Evolutionary conservation across 192 early-diverging fungal genomes (phyloP), one percentile per base, ranked within the genome.

Genomic region (Podila minutissima): DNA sequence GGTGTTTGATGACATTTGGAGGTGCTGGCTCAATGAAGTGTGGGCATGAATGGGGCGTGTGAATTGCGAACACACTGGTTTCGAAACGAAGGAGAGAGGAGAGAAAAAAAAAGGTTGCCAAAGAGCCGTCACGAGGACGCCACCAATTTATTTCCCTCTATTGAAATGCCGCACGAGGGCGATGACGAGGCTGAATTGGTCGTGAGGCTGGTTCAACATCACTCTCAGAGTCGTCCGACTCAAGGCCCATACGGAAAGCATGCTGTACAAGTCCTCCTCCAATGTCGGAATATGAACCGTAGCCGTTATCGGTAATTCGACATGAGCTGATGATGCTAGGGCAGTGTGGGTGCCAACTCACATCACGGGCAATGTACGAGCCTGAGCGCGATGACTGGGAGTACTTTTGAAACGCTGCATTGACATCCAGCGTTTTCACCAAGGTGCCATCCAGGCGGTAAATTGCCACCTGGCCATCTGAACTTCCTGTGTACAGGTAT

Each of bases 401-500:
- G 49, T 71, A 51, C 11, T 15, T 24, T n/a, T 74, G 64, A 32
- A 78, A 78, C 19, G 69, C 66, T 61, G 41, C 59, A 2, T 33
- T 51, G 1, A 76, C 63, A 53, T 83, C 76, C 31, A 84, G 32
- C 12, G 60, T 82, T 38, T 77, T 79, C 19, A 82, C 74, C 2
- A 66, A 53, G 1, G 74, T 73, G 6, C 86, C 87, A 38, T 85
- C 78, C 48, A 89, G 49, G 29, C 82, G 76, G 53, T 86, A 86
- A 62, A 86, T 83, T 19, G 71, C 32, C 7, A 90, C 85, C 11
- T 67, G 77, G 8, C 93, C 93, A 60, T 94, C 90, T 17, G 87
- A 82, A 58, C 77, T 86, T 15, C 93, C 93, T 13, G 89, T 88
- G 72, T 92, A 93, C 15, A 91, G 71, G 69, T 89, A 94, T 22